phyloP scores from a whole-genome alignment of 2,329 filamentous ascomycete species.

The Fusarium pilosicola region DNA sequence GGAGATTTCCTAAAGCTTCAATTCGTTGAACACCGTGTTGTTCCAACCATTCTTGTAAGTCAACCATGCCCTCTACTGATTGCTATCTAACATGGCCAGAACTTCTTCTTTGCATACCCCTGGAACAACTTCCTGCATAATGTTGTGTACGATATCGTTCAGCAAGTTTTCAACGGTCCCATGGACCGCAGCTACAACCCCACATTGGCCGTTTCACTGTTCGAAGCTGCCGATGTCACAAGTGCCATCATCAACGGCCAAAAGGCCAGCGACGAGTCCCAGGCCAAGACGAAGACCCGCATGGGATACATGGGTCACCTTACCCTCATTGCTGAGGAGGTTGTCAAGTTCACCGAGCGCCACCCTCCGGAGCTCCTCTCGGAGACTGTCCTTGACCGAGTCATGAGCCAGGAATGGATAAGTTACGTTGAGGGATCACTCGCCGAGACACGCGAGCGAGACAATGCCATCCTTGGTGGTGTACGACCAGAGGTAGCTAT shows the following conservation, averaged over 20 bases:
- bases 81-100: constrained; percentile 59
- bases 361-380: constrained; percentile 90
- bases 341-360: constrained; percentile 97
- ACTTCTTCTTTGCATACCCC: constrained; percentile 97
- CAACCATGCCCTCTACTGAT: not conserved
- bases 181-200: constrained; percentile 97
- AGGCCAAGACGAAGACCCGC: constrained; percentile 84
- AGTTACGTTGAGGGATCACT: constrained; percentile 94
- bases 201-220: constrained; percentile 88
- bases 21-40: constrained; percentile 93
- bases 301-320: constrained; percentile 99
- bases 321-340: constrained; percentile 96
- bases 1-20: constrained; percentile 95
- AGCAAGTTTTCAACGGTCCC: constrained; percentile 98
- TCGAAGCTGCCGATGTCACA: constrained; percentile 89
- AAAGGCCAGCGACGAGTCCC: constrained; percentile 84
- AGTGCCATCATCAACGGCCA: constrained; percentile 93
- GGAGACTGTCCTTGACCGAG: constrained; percentile 83
- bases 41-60: constrained; percentile 92
- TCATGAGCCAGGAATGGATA: constrained; percentile 91
- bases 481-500: constrained; percentile 91
- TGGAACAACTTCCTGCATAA: constrained; percentile 99
- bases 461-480: constrained; percentile 97
- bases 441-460: constrained; percentile 91
- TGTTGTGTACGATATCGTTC: constrained; percentile 97